phyloP scores from a whole-genome alignment of 2,329 filamentous ascomycete genomes.

The Phaeosphaeriaceae sp. region DNA sequence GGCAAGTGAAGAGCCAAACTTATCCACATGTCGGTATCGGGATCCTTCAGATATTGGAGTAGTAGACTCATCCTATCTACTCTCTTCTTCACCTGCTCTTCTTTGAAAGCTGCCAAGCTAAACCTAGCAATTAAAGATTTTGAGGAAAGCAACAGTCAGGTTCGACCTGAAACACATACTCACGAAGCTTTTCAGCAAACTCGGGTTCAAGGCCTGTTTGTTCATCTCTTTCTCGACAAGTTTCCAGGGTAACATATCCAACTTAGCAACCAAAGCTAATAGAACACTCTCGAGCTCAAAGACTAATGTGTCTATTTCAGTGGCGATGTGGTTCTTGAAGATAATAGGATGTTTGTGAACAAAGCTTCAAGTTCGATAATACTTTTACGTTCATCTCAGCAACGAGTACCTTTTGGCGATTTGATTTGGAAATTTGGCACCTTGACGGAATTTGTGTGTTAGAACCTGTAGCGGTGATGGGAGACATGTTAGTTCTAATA shows the following conservation, averaged over 20 bases:
- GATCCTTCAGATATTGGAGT: constrained; percentile 78
- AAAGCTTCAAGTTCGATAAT: constrained; percentile 20
- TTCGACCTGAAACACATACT: constrained; percentile 75
- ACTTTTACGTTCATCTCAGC: constrained; percentile 56
- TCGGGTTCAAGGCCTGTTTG: constrained; percentile 78
- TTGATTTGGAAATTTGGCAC: constrained; percentile 67
- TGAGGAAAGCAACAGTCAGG: constrained; percentile 62
- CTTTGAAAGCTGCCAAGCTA: constrained; percentile 68
- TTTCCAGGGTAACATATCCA: constrained; percentile 85
- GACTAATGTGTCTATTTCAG: constrained; percentile 58
- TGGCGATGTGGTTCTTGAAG: constrained; percentile 24
- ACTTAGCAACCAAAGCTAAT: constrained; percentile 85
- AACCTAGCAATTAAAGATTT: constrained; percentile 56
- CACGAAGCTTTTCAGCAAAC: constrained; percentile 84
- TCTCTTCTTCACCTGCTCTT: constrained; percentile 80
- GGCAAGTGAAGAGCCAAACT: constrained; percentile 84
- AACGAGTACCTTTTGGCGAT: constrained; percentile 84
- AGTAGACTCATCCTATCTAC: constrained; percentile 78
- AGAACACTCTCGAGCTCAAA: constrained; percentile 87
- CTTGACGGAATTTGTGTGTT: background rate
- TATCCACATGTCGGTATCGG: constrained; percentile 70
- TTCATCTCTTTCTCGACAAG: constrained; percentile 88
- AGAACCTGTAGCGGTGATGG: background rate
- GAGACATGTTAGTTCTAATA: no score
- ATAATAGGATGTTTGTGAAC: constrained; percentile 20